Evolutionary conservation across 2,329 filamentous ascomycete genomes (phyloP).

Genomic region (Escovopsis weberi): DNA sequence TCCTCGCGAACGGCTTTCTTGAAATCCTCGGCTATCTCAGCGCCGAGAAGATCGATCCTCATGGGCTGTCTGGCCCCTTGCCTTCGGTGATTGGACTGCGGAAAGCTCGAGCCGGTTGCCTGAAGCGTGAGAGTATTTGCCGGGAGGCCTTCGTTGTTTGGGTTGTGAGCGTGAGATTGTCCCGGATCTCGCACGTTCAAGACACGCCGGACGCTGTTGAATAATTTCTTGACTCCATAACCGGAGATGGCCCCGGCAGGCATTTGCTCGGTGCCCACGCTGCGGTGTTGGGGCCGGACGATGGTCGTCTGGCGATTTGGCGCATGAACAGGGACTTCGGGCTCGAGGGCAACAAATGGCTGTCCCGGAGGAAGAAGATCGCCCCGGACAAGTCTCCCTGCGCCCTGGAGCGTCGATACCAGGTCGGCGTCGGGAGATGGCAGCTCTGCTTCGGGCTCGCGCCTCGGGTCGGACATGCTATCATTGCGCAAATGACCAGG

Average conservation of each 20-base stretch:
- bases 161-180: constrained; percentile 26
- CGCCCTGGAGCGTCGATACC: constrained; percentile 50
- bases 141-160: constrained; percentile 32
- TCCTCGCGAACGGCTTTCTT: constrained; percentile 60
- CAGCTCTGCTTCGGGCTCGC: constrained; percentile 47
- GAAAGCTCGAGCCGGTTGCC: constrained; percentile 44
- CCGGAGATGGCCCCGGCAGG: constrained; percentile 47
- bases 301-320: constrained; percentile 39
- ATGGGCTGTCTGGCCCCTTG: constrained; percentile 37
- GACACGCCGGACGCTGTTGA: constrained; percentile 74
- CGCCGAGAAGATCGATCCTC: constrained; percentile 71
- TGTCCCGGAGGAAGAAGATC: constrained; percentile 71
- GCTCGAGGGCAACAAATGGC: constrained; percentile 58
- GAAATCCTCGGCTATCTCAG: constrained; percentile 64
- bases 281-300: constrained; percentile 25
- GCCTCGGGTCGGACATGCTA: constrained; percentile 72
- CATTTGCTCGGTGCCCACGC: constrained; percentile 30
- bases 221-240: constrained; percentile 70
- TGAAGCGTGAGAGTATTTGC: constrained; percentile 25
- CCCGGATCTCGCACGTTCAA: constrained; percentile 47
- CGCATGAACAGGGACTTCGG: constrained; percentile 32
- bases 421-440: constrained; percentile 39
- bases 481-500: constrained; percentile 68
- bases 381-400: constrained; percentile 76
- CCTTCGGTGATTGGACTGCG: constrained; percentile 31